Conservation (phyloP, 345 rosid genomes). For the Kandelia obovata region DNA sequence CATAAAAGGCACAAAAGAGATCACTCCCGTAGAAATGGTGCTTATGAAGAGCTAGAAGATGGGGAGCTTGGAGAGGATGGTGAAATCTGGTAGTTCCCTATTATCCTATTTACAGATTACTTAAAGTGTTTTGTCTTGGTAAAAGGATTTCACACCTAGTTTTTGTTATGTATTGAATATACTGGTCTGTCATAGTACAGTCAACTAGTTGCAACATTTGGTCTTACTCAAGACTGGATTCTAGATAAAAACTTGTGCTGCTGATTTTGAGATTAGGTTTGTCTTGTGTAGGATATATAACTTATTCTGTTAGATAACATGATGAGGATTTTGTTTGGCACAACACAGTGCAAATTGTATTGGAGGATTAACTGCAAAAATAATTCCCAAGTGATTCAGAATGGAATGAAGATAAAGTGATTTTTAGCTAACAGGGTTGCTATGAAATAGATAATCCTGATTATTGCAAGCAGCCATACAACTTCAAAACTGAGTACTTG, state of each 20-base stretch:
- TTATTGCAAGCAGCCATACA: too few relatives aligned
- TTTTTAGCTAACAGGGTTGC: not conserved
- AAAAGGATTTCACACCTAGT: conserved; percentile 4
- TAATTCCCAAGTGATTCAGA: not conserved
- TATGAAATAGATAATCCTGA: not conserved
- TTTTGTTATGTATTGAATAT: conserved; percentile 2
- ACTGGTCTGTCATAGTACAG: not conserved
- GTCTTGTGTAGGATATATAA: not conserved
- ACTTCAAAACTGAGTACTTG: too few relatives aligned
- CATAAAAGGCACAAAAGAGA: conserved; percentile 79
- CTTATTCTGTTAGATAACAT: not conserved
- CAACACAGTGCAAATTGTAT: not conserved
- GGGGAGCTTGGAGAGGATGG: conserved; percentile 95
- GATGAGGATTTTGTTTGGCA: not conserved
- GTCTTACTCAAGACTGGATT: not conserved
- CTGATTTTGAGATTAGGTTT: conserved; percentile 7
- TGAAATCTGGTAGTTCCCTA: conserved; percentile 51
- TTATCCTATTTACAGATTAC: not conserved
- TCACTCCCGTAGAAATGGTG: conserved; percentile 61
- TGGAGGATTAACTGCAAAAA: not conserved
- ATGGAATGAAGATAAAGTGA: not conserved
- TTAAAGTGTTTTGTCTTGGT: conserved; percentile 11
- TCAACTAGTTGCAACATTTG: not conserved
- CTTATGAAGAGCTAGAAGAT: conserved; percentile 83
- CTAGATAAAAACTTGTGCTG: not conserved